Evolutionary conservation across 495 filamentous ascomycete species (phyloP).

Genomic region (Podospora comata): DNA sequence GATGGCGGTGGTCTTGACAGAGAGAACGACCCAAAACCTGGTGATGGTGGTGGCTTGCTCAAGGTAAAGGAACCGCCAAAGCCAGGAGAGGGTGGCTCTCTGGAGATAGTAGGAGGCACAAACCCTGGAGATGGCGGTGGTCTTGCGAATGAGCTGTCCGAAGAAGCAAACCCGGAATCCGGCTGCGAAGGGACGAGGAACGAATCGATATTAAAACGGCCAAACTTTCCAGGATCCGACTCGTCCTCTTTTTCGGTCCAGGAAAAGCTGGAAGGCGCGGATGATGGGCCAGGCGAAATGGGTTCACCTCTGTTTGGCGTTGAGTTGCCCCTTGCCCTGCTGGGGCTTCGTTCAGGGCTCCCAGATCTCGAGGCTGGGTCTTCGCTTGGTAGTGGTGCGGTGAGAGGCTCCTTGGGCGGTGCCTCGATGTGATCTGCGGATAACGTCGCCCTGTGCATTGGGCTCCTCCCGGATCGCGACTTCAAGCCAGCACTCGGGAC

Average conservation of each 20-base stretch:
- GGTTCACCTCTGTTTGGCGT: conserved; percentile 42
- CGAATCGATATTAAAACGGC: conserved; percentile 40
- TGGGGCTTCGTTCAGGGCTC: conserved; percentile 32
- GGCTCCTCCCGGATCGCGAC: conserved; percentile 45
- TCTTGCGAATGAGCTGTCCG: conserved; percentile 27
- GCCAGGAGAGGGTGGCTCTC: conserved; percentile 34
- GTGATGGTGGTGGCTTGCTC: conserved; percentile 28
- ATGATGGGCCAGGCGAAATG: conserved; percentile 56
- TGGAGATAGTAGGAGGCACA: conserved; percentile 3
- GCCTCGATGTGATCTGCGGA: conserved; percentile 50
- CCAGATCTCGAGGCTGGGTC: conserved; percentile 23
- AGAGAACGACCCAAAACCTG: conserved; percentile 18
- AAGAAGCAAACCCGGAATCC: conserved; percentile 29
- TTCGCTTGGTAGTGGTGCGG: conserved; percentile 50
- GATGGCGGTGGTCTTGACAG: conserved; percentile 30
- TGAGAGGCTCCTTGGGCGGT: conserved; percentile 46
- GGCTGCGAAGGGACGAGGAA: conserved; percentile 20
- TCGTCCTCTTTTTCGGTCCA: conserved; percentile 48
- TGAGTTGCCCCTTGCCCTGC: conserved; percentile 40
- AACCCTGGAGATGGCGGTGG: conserved; percentile 25
- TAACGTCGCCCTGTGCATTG: conserved; percentile 51
- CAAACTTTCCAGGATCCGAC: conserved; percentile 35
- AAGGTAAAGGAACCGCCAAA: conserved; percentile 7
- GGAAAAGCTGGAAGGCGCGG: conserved; percentile 53
- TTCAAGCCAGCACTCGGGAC: conserved; percentile 42